Conservation (phyloP, 176 grass and related monocot genomes). For the bread wheat (Triticum aestivum) region DNA sequence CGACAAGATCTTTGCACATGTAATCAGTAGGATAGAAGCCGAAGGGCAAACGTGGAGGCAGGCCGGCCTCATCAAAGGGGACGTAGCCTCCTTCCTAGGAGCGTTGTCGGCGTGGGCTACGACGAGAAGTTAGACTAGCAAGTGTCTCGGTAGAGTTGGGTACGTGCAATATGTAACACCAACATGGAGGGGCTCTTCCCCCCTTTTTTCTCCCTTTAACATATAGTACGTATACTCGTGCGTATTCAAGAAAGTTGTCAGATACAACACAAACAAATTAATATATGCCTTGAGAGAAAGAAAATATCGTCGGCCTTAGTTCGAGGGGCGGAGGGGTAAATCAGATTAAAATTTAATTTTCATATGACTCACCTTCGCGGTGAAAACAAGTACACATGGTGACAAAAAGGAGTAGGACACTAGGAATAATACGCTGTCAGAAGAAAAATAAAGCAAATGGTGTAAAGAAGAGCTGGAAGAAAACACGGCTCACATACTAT, state of each 20-base stretch:
- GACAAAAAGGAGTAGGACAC: constrained; percentile 24
- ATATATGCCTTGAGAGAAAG: background rate
- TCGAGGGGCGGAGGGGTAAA: background rate
- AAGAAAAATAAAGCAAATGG: background rate
- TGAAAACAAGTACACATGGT: background rate
- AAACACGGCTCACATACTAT: constrained; percentile 1
- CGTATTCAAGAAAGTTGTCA: background rate
- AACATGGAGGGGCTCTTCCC: too few relatives aligned
- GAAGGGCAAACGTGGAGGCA: too few relatives aligned
- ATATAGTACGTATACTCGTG: too few relatives aligned
- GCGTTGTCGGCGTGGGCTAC: too few relatives aligned
- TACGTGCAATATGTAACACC: too few relatives aligned
- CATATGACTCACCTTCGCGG: background rate
- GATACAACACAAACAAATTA: background rate
- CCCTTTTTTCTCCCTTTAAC: too few relatives aligned
- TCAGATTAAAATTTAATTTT: constrained; percentile 10
- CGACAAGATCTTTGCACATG: background rate
- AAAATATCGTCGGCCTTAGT: background rate
- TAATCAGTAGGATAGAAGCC: too few relatives aligned
- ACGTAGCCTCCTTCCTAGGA: too few relatives aligned
- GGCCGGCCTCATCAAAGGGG: too few relatives aligned
- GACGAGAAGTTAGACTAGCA: too few relatives aligned
- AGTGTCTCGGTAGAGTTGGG: too few relatives aligned
- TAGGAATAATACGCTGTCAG: constrained; percentile 28
- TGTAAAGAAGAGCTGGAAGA: background rate